These are phyloP conservation scores for Geotrichum siamense DNA, from an alignment of 1,139 yeast species.

Conservation along the genomic window DNA sequence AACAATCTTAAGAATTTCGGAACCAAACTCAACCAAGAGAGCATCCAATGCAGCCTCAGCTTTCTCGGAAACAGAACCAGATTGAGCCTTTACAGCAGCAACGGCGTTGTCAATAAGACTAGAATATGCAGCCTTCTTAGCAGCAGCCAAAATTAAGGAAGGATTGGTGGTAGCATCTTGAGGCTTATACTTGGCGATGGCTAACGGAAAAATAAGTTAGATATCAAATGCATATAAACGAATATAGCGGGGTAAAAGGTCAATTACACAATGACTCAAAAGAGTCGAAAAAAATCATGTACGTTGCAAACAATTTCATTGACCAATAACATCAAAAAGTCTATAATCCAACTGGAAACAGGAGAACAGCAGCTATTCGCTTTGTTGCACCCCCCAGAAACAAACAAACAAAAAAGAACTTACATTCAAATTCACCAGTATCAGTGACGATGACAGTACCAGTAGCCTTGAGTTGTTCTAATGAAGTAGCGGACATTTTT, in stretches of 20 bases:
- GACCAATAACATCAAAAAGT: too few relatives aligned
- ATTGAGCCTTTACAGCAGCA: slow-evolving; percentile 61
- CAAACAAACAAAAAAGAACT: slow-evolving; percentile 19
- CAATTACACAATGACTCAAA: too few relatives aligned
- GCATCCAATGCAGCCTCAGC: slow-evolving; percentile 79
- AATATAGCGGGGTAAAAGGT: too few relatives aligned
- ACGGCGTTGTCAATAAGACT: slow-evolving; percentile 86
- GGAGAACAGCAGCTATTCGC: too few relatives aligned
- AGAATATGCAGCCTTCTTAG: slow-evolving; percentile 86
- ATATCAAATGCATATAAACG: too few relatives aligned
- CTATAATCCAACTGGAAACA: too few relatives aligned
- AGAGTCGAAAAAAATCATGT: too few relatives aligned
- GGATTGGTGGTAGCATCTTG: slow-evolving; percentile 99
- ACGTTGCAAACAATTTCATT: too few relatives aligned
- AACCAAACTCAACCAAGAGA: slow-evolving; percentile 92
- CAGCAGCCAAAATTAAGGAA: slow-evolving; percentile 90
- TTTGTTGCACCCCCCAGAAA: background rate
- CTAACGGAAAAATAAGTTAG: slow-evolving; percentile 21
- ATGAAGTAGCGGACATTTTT: slow-evolving; percentile 56
- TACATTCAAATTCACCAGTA: slow-evolving; percentile 93
- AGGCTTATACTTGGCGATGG: slow-evolving; percentile 95
- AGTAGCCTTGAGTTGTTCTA: slow-evolving; percentile 88
- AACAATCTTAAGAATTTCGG: slow-evolving; percentile 84
- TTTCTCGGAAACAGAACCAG: slow-evolving; percentile 50
- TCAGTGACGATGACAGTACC: slow-evolving; percentile 97